Evolutionary conservation across 768 basidiomycete genomes (phyloP).

Genomic region (Termitomyces sp.): DNA sequence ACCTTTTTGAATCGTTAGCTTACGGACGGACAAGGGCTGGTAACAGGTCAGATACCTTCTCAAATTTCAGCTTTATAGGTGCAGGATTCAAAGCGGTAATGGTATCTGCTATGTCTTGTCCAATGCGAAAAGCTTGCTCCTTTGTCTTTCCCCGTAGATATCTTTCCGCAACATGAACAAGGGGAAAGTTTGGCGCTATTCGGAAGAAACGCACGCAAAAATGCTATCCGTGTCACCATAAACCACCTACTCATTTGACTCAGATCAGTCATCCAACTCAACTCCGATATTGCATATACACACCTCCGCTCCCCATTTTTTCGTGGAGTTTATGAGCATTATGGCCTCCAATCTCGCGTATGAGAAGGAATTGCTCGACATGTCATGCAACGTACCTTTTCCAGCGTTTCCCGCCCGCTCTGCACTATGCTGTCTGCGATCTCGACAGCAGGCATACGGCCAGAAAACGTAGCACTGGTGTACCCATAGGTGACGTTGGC

Average conservation of each 20-base stretch:
- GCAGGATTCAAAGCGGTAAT: conserved; percentile 84
- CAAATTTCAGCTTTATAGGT: conserved; percentile 95
- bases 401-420: conserved; percentile 90
- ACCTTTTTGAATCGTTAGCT: conserved; percentile 51
- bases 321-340: conserved; percentile 62
- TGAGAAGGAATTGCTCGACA: neutral
- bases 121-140: conserved; percentile 90
- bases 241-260: conserved; percentile 48
- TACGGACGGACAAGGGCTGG: neutral
- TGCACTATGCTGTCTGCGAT: conserved; percentile 98
- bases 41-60: conserved; percentile 60
- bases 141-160: conserved; percentile 87
- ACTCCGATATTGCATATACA: neutral
- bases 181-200: neutral
- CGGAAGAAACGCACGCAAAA: conserved; percentile 52
- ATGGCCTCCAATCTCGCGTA: conserved; percentile 58
- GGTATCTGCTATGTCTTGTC: conserved; percentile 85
- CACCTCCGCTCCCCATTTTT: conserved; percentile 80
- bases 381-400: conserved; percentile 54
- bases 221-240: conserved; percentile 98
- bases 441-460: conserved; percentile 97
- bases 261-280: neutral
- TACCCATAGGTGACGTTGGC: conserved; percentile 96
- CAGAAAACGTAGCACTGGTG: conserved; percentile 90
- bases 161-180: conserved; percentile 18